These are phyloP conservation scores for Metahyphopichia silvanorum DNA, from an alignment of 805 yeast species.

Conservation along the genomic window DNA sequence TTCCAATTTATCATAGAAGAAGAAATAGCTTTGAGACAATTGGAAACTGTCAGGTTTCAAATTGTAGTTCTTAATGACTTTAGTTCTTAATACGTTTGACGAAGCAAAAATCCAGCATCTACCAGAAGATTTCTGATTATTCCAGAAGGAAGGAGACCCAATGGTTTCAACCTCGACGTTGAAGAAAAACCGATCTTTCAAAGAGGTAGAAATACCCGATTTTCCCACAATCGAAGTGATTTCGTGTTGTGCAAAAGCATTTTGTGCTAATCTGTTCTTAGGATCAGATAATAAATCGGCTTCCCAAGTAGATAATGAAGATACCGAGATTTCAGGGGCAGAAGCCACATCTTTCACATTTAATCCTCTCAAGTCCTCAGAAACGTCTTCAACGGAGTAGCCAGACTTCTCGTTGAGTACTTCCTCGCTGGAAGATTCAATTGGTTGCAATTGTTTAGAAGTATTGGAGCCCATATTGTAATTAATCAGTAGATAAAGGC, in stretches of 20 bases:
- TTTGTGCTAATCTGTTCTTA: conserved; percentile 51
- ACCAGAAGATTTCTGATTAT: conserved; percentile 72
- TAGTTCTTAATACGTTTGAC: conserved; percentile 65
- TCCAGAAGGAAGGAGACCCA: conserved; percentile 32
- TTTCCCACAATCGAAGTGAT: conserved; percentile 42
- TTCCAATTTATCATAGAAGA: conserved; percentile 84
- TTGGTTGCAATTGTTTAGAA: conserved; percentile 1
- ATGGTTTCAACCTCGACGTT: conserved; percentile 32
- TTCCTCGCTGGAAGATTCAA: background rate
- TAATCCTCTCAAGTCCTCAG: conserved; percentile 12
- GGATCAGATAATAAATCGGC: conserved; percentile 40
- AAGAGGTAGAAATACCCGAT: conserved; percentile 15
- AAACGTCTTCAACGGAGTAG: conserved; percentile 1
- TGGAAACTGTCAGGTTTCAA: conserved; percentile 54
- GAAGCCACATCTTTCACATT: conserved; percentile 7
- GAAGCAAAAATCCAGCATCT: conserved; percentile 91
- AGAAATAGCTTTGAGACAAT: conserved; percentile 73
- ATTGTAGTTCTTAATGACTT: conserved; percentile 58
- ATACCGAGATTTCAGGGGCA: conserved; percentile 14
- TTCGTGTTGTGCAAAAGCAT: conserved; percentile 49
- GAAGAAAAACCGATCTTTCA: conserved; percentile 31
- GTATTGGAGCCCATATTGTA: conserved; percentile 5
- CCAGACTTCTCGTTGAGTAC: conserved; percentile 8
- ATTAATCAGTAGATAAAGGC: no score
- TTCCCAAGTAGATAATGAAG: conserved; percentile 44